Base-by-base conservation (phyloP, 257 asterid species). In the Cynanchum wilfordii region DNA sequence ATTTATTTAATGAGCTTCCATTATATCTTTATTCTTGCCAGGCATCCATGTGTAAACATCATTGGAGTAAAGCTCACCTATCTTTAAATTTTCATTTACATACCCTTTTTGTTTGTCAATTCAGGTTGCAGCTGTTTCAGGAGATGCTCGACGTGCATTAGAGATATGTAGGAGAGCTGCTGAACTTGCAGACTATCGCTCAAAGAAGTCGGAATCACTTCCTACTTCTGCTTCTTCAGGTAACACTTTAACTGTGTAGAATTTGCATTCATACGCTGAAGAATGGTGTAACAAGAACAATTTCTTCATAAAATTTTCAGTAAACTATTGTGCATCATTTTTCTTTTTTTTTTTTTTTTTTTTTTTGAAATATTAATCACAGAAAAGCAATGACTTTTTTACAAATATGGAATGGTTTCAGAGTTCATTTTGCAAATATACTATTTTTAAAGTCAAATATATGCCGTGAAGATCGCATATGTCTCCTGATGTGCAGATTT, bases 131-230 rank as follows among this genome's bases (percentile, higher is more conserved):
- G 97, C 99, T 77, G 93, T 94, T 56, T 94, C 97, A 74, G 99
- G 99, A 71, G 99, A 94, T 85, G 99, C 97, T 77, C 96, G 97
- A 22, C 97, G 97, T 77, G 99, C 96, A 44, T 68, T 94, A 72
- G 99, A 94, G 88, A 94, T 94, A 70, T 94, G 99, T 79, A 88
- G 97, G 77, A 88, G 95, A 79, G 99, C 97, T 75, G 97, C 99
- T 66, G 99, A 94, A 79, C 83, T 91, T 73, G 96, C 96, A 67
- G 99, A 94, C 78, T 89, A 88, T 77, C 88, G 84, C 69, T 75
- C 75, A 54, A 91, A 89, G 86, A 79, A 62, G 71, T 60, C 78
- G 75, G 75, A 75, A n/a, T 22, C 82, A 76, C 58, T 71, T 79
- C 74, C 88, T 54, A 68, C 60, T 75, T 70, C 88, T 75, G 87